Percentiles rank a stretch among this genome's conserved stretches.
Conservation (phyloP, 306 rosid genomes). For the Cicer bijugum region DNA sequence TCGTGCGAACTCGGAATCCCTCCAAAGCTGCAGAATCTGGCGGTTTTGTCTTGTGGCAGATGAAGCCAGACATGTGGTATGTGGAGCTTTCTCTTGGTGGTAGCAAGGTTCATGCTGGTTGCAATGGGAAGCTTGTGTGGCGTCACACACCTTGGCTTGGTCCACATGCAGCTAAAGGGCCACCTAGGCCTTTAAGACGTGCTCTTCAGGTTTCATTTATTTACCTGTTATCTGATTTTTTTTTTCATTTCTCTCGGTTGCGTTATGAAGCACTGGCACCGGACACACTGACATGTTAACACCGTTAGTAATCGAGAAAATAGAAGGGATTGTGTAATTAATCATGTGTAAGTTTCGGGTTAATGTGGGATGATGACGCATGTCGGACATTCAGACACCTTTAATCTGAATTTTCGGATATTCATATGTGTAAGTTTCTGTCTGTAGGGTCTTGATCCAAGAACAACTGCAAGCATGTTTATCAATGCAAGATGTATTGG, state of each 20-base stretch:
- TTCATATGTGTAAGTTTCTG: not conserved
- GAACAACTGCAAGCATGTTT: constrained; percentile 94
- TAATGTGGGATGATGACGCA: no score
- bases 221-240: not conserved
- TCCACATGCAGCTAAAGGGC: constrained; percentile 96
- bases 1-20: constrained; percentile 66
- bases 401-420: no score
- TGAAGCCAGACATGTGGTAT: constrained; percentile 99
- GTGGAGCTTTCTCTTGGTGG: constrained; percentile 98
- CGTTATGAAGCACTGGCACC: no score
- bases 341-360: no score
- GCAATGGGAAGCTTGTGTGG: constrained; percentile 95
- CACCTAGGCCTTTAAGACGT: constrained; percentile 89
- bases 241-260: no score
- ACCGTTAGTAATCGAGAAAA: no score
- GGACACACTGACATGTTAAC: no score
- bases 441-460: constrained; percentile 90
- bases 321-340: no score
- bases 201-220: constrained; percentile 74
- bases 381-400: no score
- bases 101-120: constrained; percentile 97
- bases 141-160: constrained; percentile 99
- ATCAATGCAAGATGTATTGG: constrained; percentile 89
- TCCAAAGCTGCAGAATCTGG: constrained; percentile 85
- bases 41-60: constrained; percentile 97